Percentiles rank a stretch among this genome's conserved stretches.
Conservation (phyloP, 257 asterid species). For the Lithospermum erythrorhizon region DNA sequence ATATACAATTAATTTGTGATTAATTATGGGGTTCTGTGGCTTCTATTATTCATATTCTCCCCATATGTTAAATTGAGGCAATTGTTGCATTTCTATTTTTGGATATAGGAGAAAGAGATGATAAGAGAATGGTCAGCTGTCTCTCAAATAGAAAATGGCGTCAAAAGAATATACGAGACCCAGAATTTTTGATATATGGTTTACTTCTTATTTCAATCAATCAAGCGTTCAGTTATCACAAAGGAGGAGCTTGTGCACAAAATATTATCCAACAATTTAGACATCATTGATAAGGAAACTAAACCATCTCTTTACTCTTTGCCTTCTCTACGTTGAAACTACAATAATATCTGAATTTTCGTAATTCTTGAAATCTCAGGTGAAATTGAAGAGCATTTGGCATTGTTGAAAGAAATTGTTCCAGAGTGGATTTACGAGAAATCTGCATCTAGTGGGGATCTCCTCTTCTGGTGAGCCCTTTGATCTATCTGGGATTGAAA, state of each 20-base stretch:
- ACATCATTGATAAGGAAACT: conserved; percentile 34
- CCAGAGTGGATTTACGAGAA: conserved; percentile 85
- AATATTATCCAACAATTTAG: conserved; percentile 32
- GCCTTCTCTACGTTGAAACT: background rate
- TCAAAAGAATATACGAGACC: conserved; percentile 53
- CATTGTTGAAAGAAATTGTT: conserved; percentile 60
- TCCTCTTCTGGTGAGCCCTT: conserved; percentile 45
- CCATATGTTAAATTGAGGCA: background rate
- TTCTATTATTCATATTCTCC: background rate
- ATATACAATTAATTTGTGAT: too few relatives aligned
- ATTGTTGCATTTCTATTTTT: background rate
- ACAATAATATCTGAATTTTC: conserved; percentile 4
- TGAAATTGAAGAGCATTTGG: conserved; percentile 63
- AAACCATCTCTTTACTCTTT: conserved; percentile 1
- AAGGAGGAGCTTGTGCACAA: conserved; percentile 62
- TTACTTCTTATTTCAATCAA: conserved; percentile 51
- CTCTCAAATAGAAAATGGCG: conserved; percentile 75
- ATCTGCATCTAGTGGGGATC: conserved; percentile 45
- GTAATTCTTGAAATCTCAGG: conserved; percentile 29
- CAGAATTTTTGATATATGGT: conserved; percentile 57
- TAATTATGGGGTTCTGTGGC: too few relatives aligned
- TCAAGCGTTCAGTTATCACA: conserved; percentile 49
- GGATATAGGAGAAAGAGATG: conserved; percentile 63
- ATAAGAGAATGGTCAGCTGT: conserved; percentile 64
- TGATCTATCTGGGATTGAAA: background rate